Percentiles rank a stretch among this genome's conserved stretches.
These are phyloP conservation scores for Leishmania martiniquensis DNA, from an alignment of 208 protist genomes.

Conservation along the genomic window DNA sequence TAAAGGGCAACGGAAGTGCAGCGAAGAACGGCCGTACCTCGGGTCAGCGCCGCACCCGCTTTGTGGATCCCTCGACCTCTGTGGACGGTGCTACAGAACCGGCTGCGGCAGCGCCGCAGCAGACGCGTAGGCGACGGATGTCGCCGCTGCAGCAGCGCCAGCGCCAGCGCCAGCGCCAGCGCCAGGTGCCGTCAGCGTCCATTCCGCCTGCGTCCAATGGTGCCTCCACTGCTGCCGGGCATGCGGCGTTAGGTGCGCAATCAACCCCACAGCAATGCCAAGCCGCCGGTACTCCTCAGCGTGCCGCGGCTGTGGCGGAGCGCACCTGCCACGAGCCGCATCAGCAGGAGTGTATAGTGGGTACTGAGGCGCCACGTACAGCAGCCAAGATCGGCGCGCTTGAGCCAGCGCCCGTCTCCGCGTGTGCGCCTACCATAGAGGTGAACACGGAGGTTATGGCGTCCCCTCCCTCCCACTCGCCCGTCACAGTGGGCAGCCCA, in stretches of 20 bases:
- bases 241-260: conserved; percentile 3
- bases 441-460: not conserved
- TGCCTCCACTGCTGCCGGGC: not conserved
- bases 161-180: no score
- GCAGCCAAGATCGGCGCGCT: not conserved
- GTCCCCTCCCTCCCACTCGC: not conserved
- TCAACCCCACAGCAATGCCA: conserved; percentile 6
- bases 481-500: not conserved
- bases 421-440: not conserved
- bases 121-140: not conserved
- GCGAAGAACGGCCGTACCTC: not conserved
- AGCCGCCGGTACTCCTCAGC: conserved; percentile 10
- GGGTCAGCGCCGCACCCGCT: conserved; percentile 8
- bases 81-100: not conserved
- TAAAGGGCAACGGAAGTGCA: not conserved
- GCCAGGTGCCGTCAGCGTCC: not conserved
- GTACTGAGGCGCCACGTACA: not conserved
- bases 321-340: not conserved
- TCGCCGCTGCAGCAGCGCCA: not conserved
- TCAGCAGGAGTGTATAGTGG: conserved; percentile 11
- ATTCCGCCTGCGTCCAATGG: not conserved
- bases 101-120: not conserved
- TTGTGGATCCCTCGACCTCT: conserved; percentile 6
- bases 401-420: not conserved
- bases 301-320: not conserved